A percentile compares a stretch with the other conserved stretches of the same genome.
These are phyloP conservation scores for Sicyos baderoa DNA, from an alignment of 306 rosid species.

Conservation along the genomic window DNA sequence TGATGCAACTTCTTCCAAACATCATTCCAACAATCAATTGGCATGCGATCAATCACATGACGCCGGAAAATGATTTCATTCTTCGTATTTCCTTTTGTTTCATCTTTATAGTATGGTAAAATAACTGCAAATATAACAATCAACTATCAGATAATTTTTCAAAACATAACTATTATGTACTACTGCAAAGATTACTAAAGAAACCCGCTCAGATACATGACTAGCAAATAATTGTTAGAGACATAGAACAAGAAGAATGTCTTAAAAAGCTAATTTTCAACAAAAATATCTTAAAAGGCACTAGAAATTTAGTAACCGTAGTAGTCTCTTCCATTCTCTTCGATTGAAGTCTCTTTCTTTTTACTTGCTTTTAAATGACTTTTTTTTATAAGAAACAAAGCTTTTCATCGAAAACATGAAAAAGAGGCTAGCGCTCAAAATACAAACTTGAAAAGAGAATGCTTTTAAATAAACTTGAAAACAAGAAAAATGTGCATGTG, in stretches of 20 bases:
- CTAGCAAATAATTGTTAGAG: not conserved
- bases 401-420: too few species aligned
- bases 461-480: not conserved
- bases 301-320: not conserved
- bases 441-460: too few species aligned
- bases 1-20: slow-evolving; percentile 93
- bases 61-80: slow-evolving; percentile 72
- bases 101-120: slow-evolving; percentile 75
- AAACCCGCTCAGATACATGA: not conserved
- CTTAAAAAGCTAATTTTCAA: not conserved
- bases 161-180: not conserved
- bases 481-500: not conserved
- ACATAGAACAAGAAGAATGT: not conserved
- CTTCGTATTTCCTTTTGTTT: slow-evolving; percentile 39
- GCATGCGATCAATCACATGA: slow-evolving; percentile 77
- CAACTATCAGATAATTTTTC: slow-evolving; percentile 4
- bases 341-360: not conserved
- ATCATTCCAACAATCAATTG: slow-evolving; percentile 93
- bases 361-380: not conserved
- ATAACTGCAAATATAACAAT: slow-evolving; percentile 48
- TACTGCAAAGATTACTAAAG: not conserved
- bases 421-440: too few species aligned
- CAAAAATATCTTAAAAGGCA: not conserved
- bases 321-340: too few species aligned
- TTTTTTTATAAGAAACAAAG: too few species aligned